Base-by-base conservation (phyloP, 2,329 filamentous ascomycete genomes). In the Venturia pyrina region DNA sequence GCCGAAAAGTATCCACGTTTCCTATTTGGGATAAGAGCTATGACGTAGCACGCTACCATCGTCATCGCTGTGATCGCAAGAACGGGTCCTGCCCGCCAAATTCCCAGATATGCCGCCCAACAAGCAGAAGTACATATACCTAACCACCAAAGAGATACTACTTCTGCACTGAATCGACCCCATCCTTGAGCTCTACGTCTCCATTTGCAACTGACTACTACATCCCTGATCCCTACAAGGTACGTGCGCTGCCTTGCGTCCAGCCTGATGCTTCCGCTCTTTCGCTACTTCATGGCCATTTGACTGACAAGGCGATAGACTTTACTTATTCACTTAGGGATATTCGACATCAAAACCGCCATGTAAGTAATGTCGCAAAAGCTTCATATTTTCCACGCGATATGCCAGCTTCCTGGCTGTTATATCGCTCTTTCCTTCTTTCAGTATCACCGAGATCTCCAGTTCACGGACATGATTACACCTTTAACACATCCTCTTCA, bases 241-340 rank as follows among this genome's bases (percentile, higher is more conserved):
- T 59, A 59, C 32, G 53, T 59, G 53, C 53, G 17, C 53, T 59
- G 53, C 53, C 53, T 59, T 59, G 53, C 32, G 5, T 2, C 28
- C 53, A 59, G 53, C 53, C 53, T 59, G 53, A 37, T 59, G 53
- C 28, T 37, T 37, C 53, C 53, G 53, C 53, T 15, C 53, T 59
- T 34, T 32, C 53, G 53, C 32, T 17, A 40, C 32, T n/a, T 59
- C 28, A 15, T 32, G 15, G 17, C n/a, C 19, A 8, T 37, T n/a
- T 19, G 19, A 59, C 53, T 59, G 32, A 59, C 32, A 13, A 37
- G 37, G 17, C 28, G 28, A 19, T 37, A 59, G 53, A 59, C 5
- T 19, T 37, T 21, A 19, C n/a, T 15, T 17, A 37, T 37, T 34
- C 19, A 37, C 53, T n/a, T 19, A n/a, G 8, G 28, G 8, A 3